Evolutionary conservation across 2,329 filamentous ascomycete genomes (phyloP).

Genomic region (Fusarium aywerte): DNA sequence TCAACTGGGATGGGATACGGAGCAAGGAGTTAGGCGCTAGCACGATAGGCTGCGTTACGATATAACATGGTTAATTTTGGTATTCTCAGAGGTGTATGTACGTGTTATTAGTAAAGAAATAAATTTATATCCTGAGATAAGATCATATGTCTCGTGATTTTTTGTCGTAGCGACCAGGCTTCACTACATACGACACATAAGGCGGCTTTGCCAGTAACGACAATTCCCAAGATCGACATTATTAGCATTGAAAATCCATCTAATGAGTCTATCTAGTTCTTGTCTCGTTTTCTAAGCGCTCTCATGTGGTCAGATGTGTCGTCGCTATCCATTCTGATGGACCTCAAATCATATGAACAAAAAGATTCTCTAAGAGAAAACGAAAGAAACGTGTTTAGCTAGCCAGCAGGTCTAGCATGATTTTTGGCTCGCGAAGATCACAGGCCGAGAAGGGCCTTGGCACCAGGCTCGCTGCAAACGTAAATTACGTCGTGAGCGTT

Average conservation of each 20-base stretch:
- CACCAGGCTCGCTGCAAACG: slow-evolving; percentile 92
- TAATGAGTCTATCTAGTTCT: slow-evolving; percentile 21
- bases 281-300: not conserved
- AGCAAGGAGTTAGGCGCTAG: slow-evolving; percentile 18
- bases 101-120: slow-evolving; percentile 3
- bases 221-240: not conserved
- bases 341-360: slow-evolving; percentile 25
- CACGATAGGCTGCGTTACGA: not conserved
- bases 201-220: not conserved
- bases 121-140: not conserved
- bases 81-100: not conserved
- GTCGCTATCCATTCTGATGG: not conserved
- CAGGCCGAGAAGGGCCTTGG: slow-evolving; percentile 72
- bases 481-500: slow-evolving; percentile 94
- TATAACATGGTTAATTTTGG: not conserved
- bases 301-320: not conserved
- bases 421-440: slow-evolving; percentile 9
- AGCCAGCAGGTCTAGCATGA: not conserved
- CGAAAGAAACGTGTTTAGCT: slow-evolving; percentile 32
- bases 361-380: slow-evolving; percentile 26
- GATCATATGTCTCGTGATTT: not conserved
- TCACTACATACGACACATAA: not conserved
- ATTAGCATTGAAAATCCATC: not conserved
- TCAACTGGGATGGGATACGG: slow-evolving; percentile 2
- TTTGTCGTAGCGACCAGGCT: not conserved